A percentile compares a stretch with the other conserved stretches of the same genome.
Evolutionary conservation across 2,329 filamentous ascomycete species (phyloP).

Genomic region (Talaromyces verruculosus): DNA sequence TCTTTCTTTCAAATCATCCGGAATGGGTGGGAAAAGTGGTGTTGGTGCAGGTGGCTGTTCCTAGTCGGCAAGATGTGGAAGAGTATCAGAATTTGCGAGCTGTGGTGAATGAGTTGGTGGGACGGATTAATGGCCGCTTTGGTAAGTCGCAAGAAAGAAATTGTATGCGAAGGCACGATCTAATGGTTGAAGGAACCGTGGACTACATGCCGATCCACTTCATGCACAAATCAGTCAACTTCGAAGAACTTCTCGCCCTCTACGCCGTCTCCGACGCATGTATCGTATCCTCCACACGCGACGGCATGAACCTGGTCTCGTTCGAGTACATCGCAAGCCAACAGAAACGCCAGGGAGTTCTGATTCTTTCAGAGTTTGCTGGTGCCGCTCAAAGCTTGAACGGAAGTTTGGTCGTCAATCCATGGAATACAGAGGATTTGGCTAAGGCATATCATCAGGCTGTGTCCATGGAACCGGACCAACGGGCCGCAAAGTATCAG

Average conservation of each 20-base stretch:
- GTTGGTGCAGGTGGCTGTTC: conserved; percentile 91
- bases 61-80: conserved; percentile 91
- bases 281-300: conserved; percentile 89
- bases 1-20: conserved; percentile 93
- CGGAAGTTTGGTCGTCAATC: conserved; percentile 91
- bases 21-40: conserved; percentile 99
- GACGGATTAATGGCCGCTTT: conserved; percentile 94
- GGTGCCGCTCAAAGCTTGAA: conserved; percentile 93
- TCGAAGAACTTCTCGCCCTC: conserved; percentile 90
- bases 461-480: conserved; percentile 92
- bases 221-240: conserved; percentile 91
- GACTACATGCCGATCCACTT: conserved; percentile 99
- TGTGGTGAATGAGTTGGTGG: conserved; percentile 94
- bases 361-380: conserved; percentile 96
- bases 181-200: conserved; percentile 64
- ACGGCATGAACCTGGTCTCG: conserved; percentile 98
- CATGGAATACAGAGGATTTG: conserved; percentile 96
- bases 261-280: conserved; percentile 92
- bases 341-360: conserved; percentile 81
- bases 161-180: not conserved
- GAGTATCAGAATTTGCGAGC: conserved; percentile 96
- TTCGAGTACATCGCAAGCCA: conserved; percentile 98
- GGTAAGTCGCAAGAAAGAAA: conserved; percentile 45
- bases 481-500: conserved; percentile 80
- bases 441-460: conserved; percentile 91